Conservation (phyloP, 805 yeast genomes). For the Candida arabinofermentans region DNA sequence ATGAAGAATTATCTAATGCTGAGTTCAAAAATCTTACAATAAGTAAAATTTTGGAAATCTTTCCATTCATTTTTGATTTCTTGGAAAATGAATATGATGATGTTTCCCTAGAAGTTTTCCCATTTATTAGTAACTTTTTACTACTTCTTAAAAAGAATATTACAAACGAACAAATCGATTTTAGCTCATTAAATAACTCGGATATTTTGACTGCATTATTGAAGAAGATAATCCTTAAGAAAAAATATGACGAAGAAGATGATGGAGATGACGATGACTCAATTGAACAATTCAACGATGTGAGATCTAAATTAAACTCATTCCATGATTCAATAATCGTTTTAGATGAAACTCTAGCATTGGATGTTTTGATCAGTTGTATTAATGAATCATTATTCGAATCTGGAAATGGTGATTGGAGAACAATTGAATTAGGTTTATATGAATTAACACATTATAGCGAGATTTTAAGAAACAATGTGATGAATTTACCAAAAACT, state of each 20-base stretch:
- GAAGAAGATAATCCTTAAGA: constrained; percentile 67
- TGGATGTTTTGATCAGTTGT: constrained; percentile 38
- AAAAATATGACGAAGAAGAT: constrained; percentile 68
- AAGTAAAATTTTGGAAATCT: constrained; percentile 51
- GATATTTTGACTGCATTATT: constrained; percentile 62
- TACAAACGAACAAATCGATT: constrained; percentile 31
- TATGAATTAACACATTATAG: constrained; percentile 76
- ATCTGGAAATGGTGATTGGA: constrained; percentile 51
- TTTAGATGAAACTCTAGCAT: constrained; percentile 34
- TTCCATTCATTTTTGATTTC: constrained; percentile 70
- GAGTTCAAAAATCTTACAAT: constrained; percentile 33
- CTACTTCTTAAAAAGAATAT: constrained; percentile 59
- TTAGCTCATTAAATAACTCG: constrained; percentile 27
- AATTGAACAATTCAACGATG: constrained; percentile 73
- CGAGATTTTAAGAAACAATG: constrained; percentile 73
- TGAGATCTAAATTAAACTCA: constrained; percentile 66
- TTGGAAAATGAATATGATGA: constrained; percentile 86
- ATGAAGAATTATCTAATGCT: constrained; percentile 35
- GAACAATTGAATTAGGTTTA: constrained; percentile 79
- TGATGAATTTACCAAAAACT: constrained; percentile 65
- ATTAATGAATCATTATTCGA: constrained; percentile 41
- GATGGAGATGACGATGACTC: constrained; percentile 64
- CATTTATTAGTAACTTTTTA: constrained; percentile 73
- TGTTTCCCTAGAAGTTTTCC: constrained; percentile 76
- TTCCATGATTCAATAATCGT: constrained; percentile 79